phyloP scores from a whole-genome alignment of 768 basidiomycete genomes.

The Pisolithus sp. region DNA sequence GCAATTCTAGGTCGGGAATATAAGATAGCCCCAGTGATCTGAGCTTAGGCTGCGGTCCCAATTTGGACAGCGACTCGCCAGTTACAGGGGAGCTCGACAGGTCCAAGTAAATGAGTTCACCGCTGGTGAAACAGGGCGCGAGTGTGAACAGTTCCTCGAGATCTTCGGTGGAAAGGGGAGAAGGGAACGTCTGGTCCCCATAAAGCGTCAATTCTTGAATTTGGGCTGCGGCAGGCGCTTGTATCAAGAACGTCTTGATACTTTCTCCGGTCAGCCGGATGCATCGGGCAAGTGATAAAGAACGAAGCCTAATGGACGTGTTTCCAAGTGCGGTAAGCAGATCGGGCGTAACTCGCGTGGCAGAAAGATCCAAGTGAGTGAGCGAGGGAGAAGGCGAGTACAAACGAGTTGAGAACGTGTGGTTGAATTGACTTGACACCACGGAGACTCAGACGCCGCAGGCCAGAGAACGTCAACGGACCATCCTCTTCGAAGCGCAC shows the following conservation, averaged over 20 bases:
- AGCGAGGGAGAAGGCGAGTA: slow-evolving; percentile 79
- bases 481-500: slow-evolving; percentile 38
- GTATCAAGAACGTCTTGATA: slow-evolving; percentile 65
- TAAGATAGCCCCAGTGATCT: slow-evolving; percentile 89
- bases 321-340: slow-evolving; percentile 62
- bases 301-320: slow-evolving; percentile 65
- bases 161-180: slow-evolving; percentile 61
- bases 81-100: slow-evolving; percentile 79
- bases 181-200: slow-evolving; percentile 79
- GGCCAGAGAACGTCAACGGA: slow-evolving; percentile 55
- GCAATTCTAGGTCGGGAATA: slow-evolving; percentile 65
- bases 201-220: slow-evolving; percentile 82
- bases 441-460: slow-evolving; percentile 74
- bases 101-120: slow-evolving; percentile 81
- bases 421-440: slow-evolving; percentile 75
- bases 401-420: slow-evolving; percentile 61
- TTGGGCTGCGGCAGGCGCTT: slow-evolving; percentile 54
- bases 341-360: slow-evolving; percentile 75
- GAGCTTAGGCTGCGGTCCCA: slow-evolving; percentile 62
- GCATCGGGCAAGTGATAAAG: slow-evolving; percentile 83
- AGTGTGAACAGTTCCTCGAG: slow-evolving; percentile 57
- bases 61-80: slow-evolving; percentile 42
- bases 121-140: slow-evolving; percentile 76
- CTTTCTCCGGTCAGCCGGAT: slow-evolving; percentile 75
- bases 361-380: slow-evolving; percentile 87